These are phyloP conservation scores for Aspergillus hortae DNA, from an alignment of 2,329 filamentous ascomycete genomes.

Conservation along the genomic window DNA sequence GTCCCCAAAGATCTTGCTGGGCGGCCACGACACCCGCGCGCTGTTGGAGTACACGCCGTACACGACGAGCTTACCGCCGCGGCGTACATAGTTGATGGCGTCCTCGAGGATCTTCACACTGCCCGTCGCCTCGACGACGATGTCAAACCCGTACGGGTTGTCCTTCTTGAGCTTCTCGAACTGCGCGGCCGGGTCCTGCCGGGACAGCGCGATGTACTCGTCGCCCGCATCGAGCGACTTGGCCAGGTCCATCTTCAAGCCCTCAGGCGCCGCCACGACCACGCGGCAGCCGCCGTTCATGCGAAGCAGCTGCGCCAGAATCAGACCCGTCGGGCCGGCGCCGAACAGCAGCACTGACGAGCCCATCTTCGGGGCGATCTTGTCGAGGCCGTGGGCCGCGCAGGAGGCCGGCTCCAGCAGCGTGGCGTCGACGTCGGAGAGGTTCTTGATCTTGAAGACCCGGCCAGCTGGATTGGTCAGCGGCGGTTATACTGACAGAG, in stretches of 20 bases:
- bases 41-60: slow-evolving; percentile 66
- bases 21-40: slow-evolving; percentile 64
- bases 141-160: slow-evolving; percentile 70
- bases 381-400: slow-evolving; percentile 67
- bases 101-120: slow-evolving; percentile 66
- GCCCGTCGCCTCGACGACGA: slow-evolving; percentile 69
- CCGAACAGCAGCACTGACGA: slow-evolving; percentile 67
- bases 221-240: slow-evolving; percentile 47
- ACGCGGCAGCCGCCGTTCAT: slow-evolving; percentile 67
- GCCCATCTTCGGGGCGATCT: slow-evolving; percentile 62
- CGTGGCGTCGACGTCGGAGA: slow-evolving; percentile 65
- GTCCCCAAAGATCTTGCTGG: slow-evolving; percentile 64
- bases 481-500: not conserved
- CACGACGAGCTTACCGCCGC: slow-evolving; percentile 68
- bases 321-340: slow-evolving; percentile 64
- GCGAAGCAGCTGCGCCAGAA: slow-evolving; percentile 60
- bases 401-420: slow-evolving; percentile 69
- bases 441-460: slow-evolving; percentile 66
- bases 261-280: slow-evolving; percentile 65
- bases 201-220: slow-evolving; percentile 46
- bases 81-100: slow-evolving; percentile 67
- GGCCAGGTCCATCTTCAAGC: slow-evolving; percentile 68
- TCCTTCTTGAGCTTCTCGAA: slow-evolving; percentile 60
- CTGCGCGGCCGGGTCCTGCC: slow-evolving; percentile 53
- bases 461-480: slow-evolving; percentile 40